phyloP scores from a whole-genome alignment of 208 protist genomes.

The Kentomonas sorsogonicus region DNA sequence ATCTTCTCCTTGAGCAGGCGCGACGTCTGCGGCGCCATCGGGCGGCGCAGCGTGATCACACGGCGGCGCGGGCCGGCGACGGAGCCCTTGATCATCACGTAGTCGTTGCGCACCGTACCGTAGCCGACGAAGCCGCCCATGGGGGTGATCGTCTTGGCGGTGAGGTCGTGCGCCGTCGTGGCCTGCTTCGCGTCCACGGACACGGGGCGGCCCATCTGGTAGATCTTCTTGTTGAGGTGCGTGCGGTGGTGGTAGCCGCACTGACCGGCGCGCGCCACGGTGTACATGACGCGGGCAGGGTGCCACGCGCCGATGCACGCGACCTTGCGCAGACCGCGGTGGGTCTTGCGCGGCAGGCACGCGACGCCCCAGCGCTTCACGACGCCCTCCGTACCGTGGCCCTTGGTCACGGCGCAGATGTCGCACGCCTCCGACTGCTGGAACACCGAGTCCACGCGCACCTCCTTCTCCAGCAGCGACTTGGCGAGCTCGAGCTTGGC shows the following conservation, averaged over 20 bases:
- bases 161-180: slow-evolving; percentile 97
- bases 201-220: slow-evolving; percentile 93
- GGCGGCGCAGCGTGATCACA: slow-evolving; percentile 97
- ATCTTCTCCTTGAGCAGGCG: slow-evolving; percentile 91
- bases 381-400: slow-evolving; percentile 98
- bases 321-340: slow-evolving; percentile 99
- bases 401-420: slow-evolving; percentile 96
- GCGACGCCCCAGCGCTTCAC: slow-evolving; percentile 96
- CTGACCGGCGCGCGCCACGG: slow-evolving; percentile 99
- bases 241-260: slow-evolving; percentile 98
- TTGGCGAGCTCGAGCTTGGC: slow-evolving; percentile 96
- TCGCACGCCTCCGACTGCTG: slow-evolving; percentile 96
- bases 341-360: slow-evolving; percentile 98
- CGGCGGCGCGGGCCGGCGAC: slow-evolving; percentile 94
- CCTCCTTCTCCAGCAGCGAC: slow-evolving; percentile 95
- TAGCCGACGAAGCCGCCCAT: slow-evolving; percentile 99
- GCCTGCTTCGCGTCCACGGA: slow-evolving; percentile 78
- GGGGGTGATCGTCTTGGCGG: slow-evolving; percentile 98
- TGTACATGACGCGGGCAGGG: slow-evolving; percentile 95
- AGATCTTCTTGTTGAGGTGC: slow-evolving; percentile 99
- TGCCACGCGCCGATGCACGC: slow-evolving; percentile 99
- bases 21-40: slow-evolving; percentile 86
- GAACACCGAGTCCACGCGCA: slow-evolving; percentile 95
- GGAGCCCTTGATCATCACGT: slow-evolving; percentile 97
- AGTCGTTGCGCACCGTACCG: slow-evolving; percentile 96